A percentile compares a stretch with the other conserved stretches of the same genome.
These are phyloP conservation scores for Euryodendron excelsum DNA, from an alignment of 148 eudicot genomes.

Conservation along the genomic window DNA sequence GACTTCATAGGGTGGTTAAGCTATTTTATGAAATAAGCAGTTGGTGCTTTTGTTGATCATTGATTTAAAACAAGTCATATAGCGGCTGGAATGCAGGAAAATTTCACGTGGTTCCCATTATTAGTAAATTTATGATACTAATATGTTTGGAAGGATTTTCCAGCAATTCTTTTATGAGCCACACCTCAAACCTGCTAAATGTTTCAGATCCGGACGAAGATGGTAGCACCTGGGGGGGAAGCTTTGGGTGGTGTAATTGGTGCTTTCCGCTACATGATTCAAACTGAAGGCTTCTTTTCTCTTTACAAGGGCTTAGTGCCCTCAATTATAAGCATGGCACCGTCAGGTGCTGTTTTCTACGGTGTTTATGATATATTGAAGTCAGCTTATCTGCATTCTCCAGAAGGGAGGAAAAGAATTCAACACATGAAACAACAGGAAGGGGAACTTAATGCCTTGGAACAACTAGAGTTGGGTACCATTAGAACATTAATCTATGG, in stretches of 20 bases:
- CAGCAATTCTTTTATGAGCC: neutral
- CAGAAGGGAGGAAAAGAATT: constrained; percentile 75
- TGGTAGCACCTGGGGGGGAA: constrained; percentile 99
- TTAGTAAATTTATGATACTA: neutral
- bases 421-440: constrained; percentile 68
- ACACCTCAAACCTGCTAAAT: constrained; percentile 13
- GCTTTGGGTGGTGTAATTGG: constrained; percentile 90
- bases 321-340: constrained; percentile 90
- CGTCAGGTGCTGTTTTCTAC: constrained; percentile 95
- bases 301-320: constrained; percentile 93
- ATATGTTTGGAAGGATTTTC: neutral
- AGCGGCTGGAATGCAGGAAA: neutral
- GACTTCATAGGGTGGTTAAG: neutral
- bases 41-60: neutral
- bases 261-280: constrained; percentile 72
- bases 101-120: neutral
- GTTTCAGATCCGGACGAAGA: constrained; percentile 79
- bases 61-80: neutral
- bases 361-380: constrained; percentile 94
- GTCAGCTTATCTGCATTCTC: constrained; percentile 84
- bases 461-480: constrained; percentile 85
- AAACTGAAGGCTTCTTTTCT: constrained; percentile 91
- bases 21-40: neutral
- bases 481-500: constrained; percentile 79
- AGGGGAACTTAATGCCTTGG: constrained; percentile 70